Base-by-base conservation (phyloP, 371 early-diverging fungal species). In the Rhizopus microsporus region DNA sequence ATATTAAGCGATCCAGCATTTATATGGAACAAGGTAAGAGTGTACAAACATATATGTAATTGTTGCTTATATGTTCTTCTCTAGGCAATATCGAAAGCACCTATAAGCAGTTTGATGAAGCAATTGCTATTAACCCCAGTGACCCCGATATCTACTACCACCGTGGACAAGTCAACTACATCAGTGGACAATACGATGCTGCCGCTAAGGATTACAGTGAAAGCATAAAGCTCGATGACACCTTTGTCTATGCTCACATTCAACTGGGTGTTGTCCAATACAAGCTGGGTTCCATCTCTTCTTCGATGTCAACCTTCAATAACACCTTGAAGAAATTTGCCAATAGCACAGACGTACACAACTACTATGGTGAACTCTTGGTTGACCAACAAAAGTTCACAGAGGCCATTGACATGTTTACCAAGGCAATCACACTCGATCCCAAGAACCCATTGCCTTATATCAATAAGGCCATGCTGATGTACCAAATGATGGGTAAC, bases 341-440 rank as follows among this genome's bases (percentile, higher is more conserved):
- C 44, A 67, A 85, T 33, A 86, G 88, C 39, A 87, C 92, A 37
- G 97, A 98, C 69, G 89, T 96, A 29, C 93, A 84, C 83, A 96
- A 97, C 82, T 97, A 96, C 77, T 93, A 94, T 58, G 97, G 96
- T 67, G 98, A 98, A 77, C 82, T 98, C 16, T 72, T 95, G 45
- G 77, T 93, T 51, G 97, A 98, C 62, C 90, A 92, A 68, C 91
- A 91, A 67, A 81, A 83, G 43, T 80, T 88, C 40, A 82, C 84
- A 8, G 89, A 93, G 60, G 92, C 93, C 7, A 70, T 81, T 56
- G 82, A 84, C 12, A 81, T 82, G 72, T 93, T 93, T 67, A 86
- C 87, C 57, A 91, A 90, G 68, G 88, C 92, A 6, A 85, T 90
- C 59, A 74, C 77, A 37, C 68, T 93, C 62, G 82, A 85, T 46